Base-by-base conservation (phyloP, 352 stramenopile species). In the Globisporangium yorkense region DNA sequence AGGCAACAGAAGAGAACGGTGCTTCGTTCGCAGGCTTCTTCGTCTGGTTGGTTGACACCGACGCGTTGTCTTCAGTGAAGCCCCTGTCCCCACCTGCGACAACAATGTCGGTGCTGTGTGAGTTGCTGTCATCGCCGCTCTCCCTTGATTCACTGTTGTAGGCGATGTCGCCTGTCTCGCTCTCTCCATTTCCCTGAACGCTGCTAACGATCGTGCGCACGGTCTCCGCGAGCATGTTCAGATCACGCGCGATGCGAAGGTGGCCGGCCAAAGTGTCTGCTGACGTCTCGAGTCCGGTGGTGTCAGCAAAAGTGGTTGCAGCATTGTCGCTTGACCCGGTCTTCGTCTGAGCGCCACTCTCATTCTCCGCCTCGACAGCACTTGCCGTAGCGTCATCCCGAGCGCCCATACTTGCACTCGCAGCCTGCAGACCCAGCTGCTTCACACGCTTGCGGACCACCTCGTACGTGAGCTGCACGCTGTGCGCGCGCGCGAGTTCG, bases 201-300 rank as follows among this genome's bases (percentile, higher is more conserved):
- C 68, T 59, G 2, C 60, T 72, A 21, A 78, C 75, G 47, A 85
- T 84, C 9, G 74, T 70, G 2, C 73, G 70, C 45, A 88, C 75
- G 1, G 77, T 88, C 53, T 86, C 74, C 2, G 77, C 77, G 7
- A 88, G 57, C 71, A 88, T 80, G 54, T 79, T 74, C 40, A 86
- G 67, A 41, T 88, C 68, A 9, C 61, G 66, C 29, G 74, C 65
- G 4, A 71, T 56, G 5, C 59, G 56, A 9, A 47, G 40, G 20
- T 62, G 56, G 7, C 54, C 43, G 29, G 10, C 10, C 41, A 4
- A 6, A 16, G 24, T 51, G 24, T 12, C 56, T 15, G 16, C 53
- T 51, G 43, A 6, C 51, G 43, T 20, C 8, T 46, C 41, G 53
- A 8, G 51, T 24, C 8, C 45, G 60, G 43, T 2, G 57, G 43